These are phyloP conservation scores for Oehlia diaphana DNA, from an alignment of 192 early-diverging fungal species.

Conservation along the genomic window DNA sequence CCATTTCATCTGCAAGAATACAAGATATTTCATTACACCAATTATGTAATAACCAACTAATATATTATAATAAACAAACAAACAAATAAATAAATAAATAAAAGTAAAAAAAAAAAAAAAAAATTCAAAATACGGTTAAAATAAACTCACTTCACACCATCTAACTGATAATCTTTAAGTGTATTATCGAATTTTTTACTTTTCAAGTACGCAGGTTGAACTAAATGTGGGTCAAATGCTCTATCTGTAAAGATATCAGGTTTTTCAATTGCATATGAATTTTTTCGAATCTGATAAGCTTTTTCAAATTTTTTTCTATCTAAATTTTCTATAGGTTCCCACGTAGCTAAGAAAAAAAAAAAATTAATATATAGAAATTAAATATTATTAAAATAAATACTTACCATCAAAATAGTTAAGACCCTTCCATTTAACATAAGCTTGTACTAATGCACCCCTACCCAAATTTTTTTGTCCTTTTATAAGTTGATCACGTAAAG, in stretches of 20 bases:
- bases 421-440: slow-evolving; percentile 69
- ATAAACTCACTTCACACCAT: slow-evolving; percentile 51
- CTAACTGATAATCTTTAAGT: slow-evolving; percentile 67
- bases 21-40: slow-evolving; percentile 58
- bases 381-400: neutral
- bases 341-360: slow-evolving; percentile 34
- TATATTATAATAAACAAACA: neutral
- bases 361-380: slow-evolving; percentile 13
- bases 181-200: slow-evolving; percentile 19
- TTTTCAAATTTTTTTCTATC: slow-evolving; percentile 39
- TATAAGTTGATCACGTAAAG: neutral
- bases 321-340: slow-evolving; percentile 39
- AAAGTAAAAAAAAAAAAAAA: slow-evolving; percentile 12
- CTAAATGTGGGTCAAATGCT: slow-evolving; percentile 27
- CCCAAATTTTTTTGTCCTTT: neutral
- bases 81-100: neutral
- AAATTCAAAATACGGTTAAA: neutral
- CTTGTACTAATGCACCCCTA: slow-evolving; percentile 31
- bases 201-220: slow-evolving; percentile 48
- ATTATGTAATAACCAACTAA: slow-evolving; percentile 69
- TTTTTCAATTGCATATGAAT: slow-evolving; percentile 35
- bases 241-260: neutral
- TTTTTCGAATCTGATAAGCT: slow-evolving; percentile 32
- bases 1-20: slow-evolving; percentile 79
- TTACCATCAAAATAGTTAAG: slow-evolving; percentile 51